phyloP scores from a whole-genome alignment of 441 rosid species.

The Raphanus hybrid region DNA sequence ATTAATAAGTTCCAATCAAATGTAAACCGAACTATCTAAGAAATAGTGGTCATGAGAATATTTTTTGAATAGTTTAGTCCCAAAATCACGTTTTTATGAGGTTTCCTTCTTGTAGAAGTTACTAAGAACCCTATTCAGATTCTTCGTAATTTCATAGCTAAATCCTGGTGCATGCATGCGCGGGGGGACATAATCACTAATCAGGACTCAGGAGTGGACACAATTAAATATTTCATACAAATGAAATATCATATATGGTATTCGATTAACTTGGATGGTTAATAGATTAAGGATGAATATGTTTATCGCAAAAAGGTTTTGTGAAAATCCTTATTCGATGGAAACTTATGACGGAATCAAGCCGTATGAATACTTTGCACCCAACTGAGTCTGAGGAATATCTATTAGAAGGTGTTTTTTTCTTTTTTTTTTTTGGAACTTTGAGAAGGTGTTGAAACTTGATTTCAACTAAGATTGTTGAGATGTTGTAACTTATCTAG shows the following conservation, averaged over 20 bases:
- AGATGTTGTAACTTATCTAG: too few relatives aligned
- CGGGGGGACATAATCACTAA: not conserved
- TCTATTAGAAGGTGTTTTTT: not conserved
- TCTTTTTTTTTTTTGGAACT: too few relatives aligned
- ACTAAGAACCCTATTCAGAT: constrained; percentile 39
- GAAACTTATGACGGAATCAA: not conserved
- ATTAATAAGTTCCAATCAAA: constrained; percentile 13
- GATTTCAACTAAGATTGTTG: too few relatives aligned
- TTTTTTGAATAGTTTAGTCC: constrained; percentile 14
- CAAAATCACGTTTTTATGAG: not conserved
- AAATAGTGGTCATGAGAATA: constrained; percentile 21
- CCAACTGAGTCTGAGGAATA: not conserved
- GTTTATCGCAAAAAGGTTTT: not conserved
- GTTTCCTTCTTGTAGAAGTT: constrained; percentile 24
- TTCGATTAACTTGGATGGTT: not conserved
- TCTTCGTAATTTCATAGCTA: constrained; percentile 19
- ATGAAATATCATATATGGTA: constrained; percentile 4
- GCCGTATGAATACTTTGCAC: not conserved
- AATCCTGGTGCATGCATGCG: constrained; percentile 25
- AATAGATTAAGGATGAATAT: not conserved
- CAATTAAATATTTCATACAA: not conserved
- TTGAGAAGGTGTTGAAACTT: too few relatives aligned
- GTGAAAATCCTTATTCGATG: not conserved
- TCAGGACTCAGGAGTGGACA: not conserved
- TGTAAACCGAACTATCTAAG: constrained; percentile 12